Evolutionary conservation across 805 yeast species (phyloP).

Genomic region (Phaffomyces opuntiae): DNA sequence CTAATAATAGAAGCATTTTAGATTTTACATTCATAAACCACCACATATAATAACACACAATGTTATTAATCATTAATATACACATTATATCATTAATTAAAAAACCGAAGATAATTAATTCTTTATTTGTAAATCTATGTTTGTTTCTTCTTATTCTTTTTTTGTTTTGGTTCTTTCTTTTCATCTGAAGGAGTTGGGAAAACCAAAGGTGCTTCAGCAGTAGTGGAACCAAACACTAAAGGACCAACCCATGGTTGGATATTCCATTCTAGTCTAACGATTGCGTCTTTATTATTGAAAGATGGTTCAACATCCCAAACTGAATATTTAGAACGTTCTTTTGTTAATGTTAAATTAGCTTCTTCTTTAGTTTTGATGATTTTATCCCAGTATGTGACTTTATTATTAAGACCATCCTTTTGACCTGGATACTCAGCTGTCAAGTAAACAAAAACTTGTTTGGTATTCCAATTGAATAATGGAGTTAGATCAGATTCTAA

Average conservation of each 20-base stretch:
- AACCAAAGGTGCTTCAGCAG: slow-evolving; percentile 17
- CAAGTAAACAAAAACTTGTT: slow-evolving; percentile 87
- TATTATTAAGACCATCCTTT: slow-evolving; percentile 38
- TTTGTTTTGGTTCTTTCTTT: slow-evolving; percentile 8
- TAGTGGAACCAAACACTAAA: slow-evolving; percentile 57
- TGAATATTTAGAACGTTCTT: slow-evolving; percentile 64
- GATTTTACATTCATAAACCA: no score
- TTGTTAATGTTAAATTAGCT: slow-evolving; percentile 47
- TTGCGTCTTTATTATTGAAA: slow-evolving; percentile 56
- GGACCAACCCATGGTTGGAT: slow-evolving; percentile 90
- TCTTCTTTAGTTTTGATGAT: slow-evolving; percentile 55
- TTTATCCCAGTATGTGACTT: slow-evolving; percentile 86
- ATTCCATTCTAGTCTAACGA: slow-evolving; percentile 76
- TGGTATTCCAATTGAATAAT: slow-evolving; percentile 93
- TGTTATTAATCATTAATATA: not conserved
- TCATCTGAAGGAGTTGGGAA: slow-evolving; percentile 15
- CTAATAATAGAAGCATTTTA: no score
- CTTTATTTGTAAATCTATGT: not conserved
- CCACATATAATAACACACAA: no score
- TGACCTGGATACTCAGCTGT: slow-evolving; percentile 68
- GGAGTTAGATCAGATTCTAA: slow-evolving; percentile 67
- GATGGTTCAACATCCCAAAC: slow-evolving; percentile 76
- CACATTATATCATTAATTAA: not conserved
- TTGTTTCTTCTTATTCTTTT: slow-evolving; percentile 1
- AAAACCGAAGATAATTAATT: no score